phyloP scores from a whole-genome alignment of 1,139 yeast genomes.

The Pichia sp. region DNA sequence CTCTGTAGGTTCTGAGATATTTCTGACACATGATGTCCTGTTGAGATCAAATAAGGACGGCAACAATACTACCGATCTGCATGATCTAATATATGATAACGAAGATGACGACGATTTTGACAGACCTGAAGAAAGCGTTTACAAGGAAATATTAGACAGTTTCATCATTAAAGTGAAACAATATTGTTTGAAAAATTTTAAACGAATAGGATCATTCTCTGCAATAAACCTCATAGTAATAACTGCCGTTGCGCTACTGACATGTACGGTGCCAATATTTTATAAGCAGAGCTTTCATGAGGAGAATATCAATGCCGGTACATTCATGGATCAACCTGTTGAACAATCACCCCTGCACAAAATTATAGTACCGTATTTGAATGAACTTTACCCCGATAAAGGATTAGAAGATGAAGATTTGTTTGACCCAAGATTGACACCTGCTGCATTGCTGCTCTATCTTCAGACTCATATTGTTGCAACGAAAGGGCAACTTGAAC shows the following conservation, averaged over 20 bases:
- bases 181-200: not conserved
- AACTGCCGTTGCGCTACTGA: not conserved
- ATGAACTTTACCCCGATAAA: conserved; percentile 11
- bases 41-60: not conserved
- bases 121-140: conserved; percentile 5
- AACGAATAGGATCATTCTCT: not conserved
- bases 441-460: conserved; percentile 23
- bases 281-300: not conserved
- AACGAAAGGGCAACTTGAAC: conserved; percentile 19
- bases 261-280: not conserved
- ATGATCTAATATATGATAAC: not conserved
- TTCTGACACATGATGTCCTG: not conserved
- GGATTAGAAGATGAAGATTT: not conserved
- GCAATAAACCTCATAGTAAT: not conserved
- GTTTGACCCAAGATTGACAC: conserved; percentile 29
- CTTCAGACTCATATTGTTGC: conserved; percentile 20
- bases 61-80: not conserved
- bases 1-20: not conserved
- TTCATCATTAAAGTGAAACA: not conserved
- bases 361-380: conserved; percentile 12
- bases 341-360: conserved; percentile 10
- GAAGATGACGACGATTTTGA: conserved; percentile 5
- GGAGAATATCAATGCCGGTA: not conserved
- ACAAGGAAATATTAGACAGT: not conserved
- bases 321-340: conserved; percentile 3